These are phyloP conservation scores for Xylariaceae sp. DNA, from an alignment of 2,329 filamentous ascomycete species.

Conservation along the genomic window DNA sequence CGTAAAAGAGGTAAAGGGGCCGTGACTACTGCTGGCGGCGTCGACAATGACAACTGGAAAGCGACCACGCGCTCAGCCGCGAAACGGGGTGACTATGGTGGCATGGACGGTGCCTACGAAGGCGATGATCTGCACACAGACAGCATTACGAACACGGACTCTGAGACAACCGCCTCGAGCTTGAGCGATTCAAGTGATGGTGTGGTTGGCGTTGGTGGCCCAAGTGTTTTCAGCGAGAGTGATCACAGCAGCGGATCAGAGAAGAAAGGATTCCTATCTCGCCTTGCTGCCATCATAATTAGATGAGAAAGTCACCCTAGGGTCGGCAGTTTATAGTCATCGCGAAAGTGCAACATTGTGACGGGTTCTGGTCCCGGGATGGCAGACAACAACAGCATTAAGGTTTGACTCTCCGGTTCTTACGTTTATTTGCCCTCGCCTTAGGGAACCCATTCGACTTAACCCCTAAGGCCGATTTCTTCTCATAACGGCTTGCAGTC, in stretches of 20 bases:
- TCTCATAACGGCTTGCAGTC: too few species aligned
- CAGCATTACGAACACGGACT: not conserved
- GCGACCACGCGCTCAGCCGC: constrained; percentile 12
- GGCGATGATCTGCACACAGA: not conserved
- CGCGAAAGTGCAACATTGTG: too few species aligned
- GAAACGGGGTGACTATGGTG: not conserved
- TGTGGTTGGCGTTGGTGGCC: not conserved
- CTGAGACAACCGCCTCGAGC: too few species aligned
- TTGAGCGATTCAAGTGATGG: not conserved
- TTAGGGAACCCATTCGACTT: too few species aligned
- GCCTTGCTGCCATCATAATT: not conserved
- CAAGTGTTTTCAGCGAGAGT: too few species aligned
- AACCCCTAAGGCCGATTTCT: too few species aligned
- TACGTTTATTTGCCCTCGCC: too few species aligned
- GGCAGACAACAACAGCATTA: too few species aligned
- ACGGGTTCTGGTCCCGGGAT: too few species aligned
- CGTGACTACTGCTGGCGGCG: not conserved
- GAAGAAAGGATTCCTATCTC: not conserved
- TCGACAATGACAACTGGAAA: not conserved
- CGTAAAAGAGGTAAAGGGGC: constrained; percentile 1
- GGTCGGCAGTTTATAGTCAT: too few species aligned
- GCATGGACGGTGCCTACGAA: constrained; percentile 16
- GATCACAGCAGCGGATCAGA: too few species aligned
- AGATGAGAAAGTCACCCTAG: not conserved
- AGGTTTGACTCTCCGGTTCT: too few species aligned